phyloP scores from a whole-genome alignment of 2,329 filamentous ascomycete species.

The Phyllosticta citribraziliensis region DNA sequence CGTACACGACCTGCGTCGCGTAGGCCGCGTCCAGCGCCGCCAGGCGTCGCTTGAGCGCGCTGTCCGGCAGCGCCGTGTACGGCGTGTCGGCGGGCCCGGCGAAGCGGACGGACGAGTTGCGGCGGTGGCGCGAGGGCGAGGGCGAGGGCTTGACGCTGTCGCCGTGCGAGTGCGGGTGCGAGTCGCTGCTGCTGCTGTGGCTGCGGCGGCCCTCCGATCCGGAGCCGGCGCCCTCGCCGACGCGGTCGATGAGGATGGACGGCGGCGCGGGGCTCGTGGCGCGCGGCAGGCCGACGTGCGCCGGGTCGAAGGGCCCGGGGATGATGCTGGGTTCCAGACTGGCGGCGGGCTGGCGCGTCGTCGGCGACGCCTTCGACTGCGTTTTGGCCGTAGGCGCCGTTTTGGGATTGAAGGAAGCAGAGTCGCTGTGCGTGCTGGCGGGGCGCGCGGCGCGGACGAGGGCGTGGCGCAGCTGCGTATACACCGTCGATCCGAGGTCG shows the following conservation, averaged over 20 bases:
- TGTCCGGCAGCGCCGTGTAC: slow-evolving; percentile 7
- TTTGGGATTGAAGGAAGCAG: neutral
- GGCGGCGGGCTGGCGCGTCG: neutral
- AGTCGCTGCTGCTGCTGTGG: slow-evolving; percentile 16
- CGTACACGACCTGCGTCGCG: slow-evolving; percentile 41
- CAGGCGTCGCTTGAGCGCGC: slow-evolving; percentile 17
- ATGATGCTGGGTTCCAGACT: neutral
- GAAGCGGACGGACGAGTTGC: neutral
- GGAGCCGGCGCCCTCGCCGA: too few relatives aligned
- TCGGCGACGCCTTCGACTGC: neutral
- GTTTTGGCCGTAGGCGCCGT: neutral
- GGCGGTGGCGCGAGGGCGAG: neutral
- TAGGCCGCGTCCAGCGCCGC: slow-evolving; percentile 33
- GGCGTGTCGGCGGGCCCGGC: neutral
- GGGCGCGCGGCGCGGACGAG: slow-evolving; percentile 15
- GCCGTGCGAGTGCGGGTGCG: neutral
- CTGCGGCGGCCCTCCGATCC: too few relatives aligned
- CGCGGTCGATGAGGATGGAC: neutral
- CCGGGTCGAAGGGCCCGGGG: slow-evolving; percentile 27
- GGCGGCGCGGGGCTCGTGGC: neutral
- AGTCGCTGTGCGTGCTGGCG: neutral
- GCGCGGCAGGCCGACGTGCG: slow-evolving; percentile 19
- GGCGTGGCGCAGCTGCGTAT: slow-evolving; percentile 45
- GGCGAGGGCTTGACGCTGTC: slow-evolving; percentile 13
- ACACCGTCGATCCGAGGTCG: slow-evolving; percentile 51